A percentile compares a stretch with the other conserved stretches of the same genome.
phyloP scores from a whole-genome alignment of 441 rosid species.

The Eutrema salsugineum region DNA sequence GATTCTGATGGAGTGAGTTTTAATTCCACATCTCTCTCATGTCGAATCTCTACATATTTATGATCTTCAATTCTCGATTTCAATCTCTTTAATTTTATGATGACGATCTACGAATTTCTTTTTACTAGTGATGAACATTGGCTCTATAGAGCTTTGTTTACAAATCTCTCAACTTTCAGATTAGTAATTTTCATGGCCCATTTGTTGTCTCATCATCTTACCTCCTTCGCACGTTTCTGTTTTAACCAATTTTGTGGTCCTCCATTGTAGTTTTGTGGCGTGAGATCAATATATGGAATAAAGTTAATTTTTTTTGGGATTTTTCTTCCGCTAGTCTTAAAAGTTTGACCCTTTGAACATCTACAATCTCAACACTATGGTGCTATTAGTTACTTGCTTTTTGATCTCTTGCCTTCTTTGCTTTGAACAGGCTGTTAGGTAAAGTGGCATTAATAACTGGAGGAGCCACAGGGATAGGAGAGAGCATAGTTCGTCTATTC shows the following conservation, averaged over 20 bases:
- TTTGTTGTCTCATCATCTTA: background rate
- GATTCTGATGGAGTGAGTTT: background rate
- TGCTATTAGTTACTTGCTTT: background rate
- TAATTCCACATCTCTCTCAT: background rate
- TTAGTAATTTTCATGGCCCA: background rate
- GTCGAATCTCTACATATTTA: background rate
- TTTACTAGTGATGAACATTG: background rate
- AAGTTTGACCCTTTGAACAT: background rate
- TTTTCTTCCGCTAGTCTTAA: background rate
- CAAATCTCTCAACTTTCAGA: background rate
- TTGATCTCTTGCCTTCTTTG: background rate
- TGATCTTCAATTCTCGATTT: background rate
- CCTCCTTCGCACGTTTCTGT: slow-evolving; percentile 9
- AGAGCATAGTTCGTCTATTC: slow-evolving; percentile 68
- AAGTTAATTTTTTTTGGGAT: background rate
- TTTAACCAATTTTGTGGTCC: background rate
- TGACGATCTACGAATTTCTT: background rate
- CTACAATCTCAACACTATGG: too few species aligned
- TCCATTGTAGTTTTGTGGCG: background rate
- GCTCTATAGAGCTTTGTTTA: background rate
- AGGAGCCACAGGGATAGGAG: slow-evolving; percentile 91
- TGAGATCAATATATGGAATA: background rate
- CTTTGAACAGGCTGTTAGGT: slow-evolving; percentile 49
- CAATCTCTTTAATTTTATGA: background rate
- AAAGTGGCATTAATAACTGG: slow-evolving; percentile 82